Conservation (phyloP, 371 early-diverging fungal species). For the Saksenaea oblongispora region DNA sequence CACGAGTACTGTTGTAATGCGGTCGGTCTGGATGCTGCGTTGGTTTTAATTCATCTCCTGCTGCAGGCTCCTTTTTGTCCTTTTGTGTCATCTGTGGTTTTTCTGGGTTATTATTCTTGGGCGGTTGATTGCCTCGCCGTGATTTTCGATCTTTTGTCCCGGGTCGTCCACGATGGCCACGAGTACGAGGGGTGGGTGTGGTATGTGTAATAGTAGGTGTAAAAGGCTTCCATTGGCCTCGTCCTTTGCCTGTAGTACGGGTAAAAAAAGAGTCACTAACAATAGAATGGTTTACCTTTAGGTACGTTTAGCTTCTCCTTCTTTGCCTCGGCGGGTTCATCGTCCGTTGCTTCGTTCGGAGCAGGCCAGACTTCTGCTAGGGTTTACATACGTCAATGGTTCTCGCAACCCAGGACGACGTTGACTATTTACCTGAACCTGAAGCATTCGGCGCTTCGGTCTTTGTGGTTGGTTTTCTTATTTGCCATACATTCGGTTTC, state of each 20-base stretch:
- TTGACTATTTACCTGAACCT: neutral
- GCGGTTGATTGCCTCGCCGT: slow-evolving; percentile 8
- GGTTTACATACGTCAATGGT: neutral
- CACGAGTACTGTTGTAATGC: slow-evolving; percentile 19
- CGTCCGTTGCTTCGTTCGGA: slow-evolving; percentile 7
- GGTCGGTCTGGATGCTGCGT: neutral
- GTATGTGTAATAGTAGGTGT: slow-evolving; percentile 55
- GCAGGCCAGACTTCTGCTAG: slow-evolving; percentile 18
- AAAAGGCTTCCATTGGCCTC: slow-evolving; percentile 50
- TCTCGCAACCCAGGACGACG: neutral
- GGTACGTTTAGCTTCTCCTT: slow-evolving; percentile 25
- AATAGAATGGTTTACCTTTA: slow-evolving; percentile 10
- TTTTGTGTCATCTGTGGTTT: slow-evolving; percentile 7
- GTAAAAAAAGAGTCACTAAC: slow-evolving; percentile 24
- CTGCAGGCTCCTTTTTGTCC: slow-evolving; percentile 15
- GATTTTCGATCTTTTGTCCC: slow-evolving; percentile 5
- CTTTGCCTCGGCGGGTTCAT: slow-evolving; percentile 20
- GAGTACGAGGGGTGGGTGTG: slow-evolving; percentile 33
- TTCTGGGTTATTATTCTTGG: neutral
- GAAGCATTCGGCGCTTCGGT: slow-evolving; percentile 9
- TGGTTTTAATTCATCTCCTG: neutral
- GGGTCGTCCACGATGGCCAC: slow-evolving; percentile 7
- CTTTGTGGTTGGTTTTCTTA: slow-evolving; percentile 28
- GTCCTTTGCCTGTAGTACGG: slow-evolving; percentile 30
- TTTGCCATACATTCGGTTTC: slow-evolving; percentile 45